Evolutionary conservation across 495 filamentous ascomycete species (phyloP).

Genomic region (Schizothecium vesticola): DNA sequence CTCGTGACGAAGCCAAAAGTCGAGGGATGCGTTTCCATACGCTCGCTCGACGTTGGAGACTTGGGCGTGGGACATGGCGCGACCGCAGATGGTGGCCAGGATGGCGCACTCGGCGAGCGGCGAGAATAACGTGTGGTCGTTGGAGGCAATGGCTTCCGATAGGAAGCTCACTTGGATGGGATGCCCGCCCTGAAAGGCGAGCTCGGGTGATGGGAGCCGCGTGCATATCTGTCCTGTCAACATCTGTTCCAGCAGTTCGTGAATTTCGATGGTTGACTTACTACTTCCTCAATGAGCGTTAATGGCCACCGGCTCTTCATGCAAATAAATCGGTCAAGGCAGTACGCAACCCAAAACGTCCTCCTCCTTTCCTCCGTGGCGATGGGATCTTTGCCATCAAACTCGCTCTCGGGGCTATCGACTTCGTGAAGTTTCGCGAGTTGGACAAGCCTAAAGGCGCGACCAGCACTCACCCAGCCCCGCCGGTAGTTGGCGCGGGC

Average conservation of each 20-base stretch:
- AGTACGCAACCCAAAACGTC: conserved; percentile 54
- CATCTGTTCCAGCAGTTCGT: background rate
- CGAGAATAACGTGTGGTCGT: conserved; percentile 32
- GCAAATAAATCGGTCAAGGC: conserved; percentile 48
- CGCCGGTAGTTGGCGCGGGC: conserved; percentile 41
- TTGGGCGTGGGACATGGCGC: conserved; percentile 42
- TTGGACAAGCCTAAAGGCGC: conserved; percentile 50
- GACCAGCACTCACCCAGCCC: conserved; percentile 50
- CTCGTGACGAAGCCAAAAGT: conserved; percentile 45
- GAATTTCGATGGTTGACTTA: conserved; percentile 24
- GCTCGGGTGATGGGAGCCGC: conserved; percentile 45
- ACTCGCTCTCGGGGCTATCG: conserved; percentile 31
- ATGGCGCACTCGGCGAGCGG: conserved; percentile 46
- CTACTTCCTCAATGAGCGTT: conserved; percentile 48
- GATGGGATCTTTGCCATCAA: conserved; percentile 23
- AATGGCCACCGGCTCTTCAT: conserved; percentile 42
- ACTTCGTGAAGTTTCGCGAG: conserved; percentile 46
- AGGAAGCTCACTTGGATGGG: conserved; percentile 40
- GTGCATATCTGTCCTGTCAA: conserved; percentile 30
- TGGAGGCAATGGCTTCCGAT: conserved; percentile 37
- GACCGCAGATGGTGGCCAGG: conserved; percentile 44
- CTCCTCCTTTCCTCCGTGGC: conserved; percentile 46
- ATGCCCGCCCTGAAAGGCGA: conserved; percentile 47
- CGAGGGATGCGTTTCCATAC: conserved; percentile 17
- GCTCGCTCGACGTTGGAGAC: conserved; percentile 25